Evolutionary conservation across 352 stramenopile genomes (phyloP), one percentile per base, ranked within the genome.

Genomic region (Discostella stelligera): DNA sequence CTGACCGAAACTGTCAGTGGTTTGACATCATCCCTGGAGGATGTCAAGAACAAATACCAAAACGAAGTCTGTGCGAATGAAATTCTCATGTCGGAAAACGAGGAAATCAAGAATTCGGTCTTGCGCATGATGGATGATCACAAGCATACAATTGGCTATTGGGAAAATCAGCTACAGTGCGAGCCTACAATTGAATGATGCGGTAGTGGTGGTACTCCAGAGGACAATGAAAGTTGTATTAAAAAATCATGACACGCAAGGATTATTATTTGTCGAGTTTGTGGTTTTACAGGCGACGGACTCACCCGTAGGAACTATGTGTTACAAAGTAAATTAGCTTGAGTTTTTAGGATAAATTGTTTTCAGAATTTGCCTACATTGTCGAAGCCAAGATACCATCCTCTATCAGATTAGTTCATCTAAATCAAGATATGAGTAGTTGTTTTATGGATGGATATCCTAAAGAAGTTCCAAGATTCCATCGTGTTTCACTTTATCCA

Each of bases 21-120:
- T 39, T 13, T 74, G 16, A 74, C 66, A 21, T n/a, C 18, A n/a
- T 65, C 66, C 2, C 54, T 74, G 0, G 59, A 74, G 21, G 66
- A 66, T 25, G 53, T 58, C 0, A 66, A 74, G 46, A 20, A 10
- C 0, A 60, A 18, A 11, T 27, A 66, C n/a, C 53, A 67, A 54
- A 56, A 56, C n/a, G 61, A 77, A 65, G 25, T 77, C 2, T 21
- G 55, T 11, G 41, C 48, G 27, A 59, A 44, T 16, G 52, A 62
- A 20, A 6, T 9, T 18, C 39, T 77, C 20, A 49, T 60, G 52
- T 53, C 55, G 25, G 68, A 77, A 61, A 66, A 61, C 11, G 44
- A 18, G 10, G 23, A 74, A 23, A 58, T 32, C n/a, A 58, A 58
- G 37, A 44, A 14, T 10, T 44, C 37, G 2, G 37, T 44, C 2